phyloP scores from a whole-genome alignment of 345 rosid genomes.

The Iberis pinnata region DNA sequence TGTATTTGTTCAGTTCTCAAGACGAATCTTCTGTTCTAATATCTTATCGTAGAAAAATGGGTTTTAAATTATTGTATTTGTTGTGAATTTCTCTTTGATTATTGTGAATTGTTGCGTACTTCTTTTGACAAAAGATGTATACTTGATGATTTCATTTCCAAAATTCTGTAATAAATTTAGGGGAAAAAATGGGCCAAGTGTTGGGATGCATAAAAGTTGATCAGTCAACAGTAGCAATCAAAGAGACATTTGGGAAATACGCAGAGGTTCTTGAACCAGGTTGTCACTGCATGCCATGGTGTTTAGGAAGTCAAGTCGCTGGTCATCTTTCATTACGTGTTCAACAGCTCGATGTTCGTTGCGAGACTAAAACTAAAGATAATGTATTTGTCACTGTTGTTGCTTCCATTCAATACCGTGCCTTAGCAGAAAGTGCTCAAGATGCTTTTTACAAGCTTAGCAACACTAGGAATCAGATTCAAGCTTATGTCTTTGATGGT shows the following conservation, averaged over 20 bases:
- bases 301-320: slow-evolving; percentile 59
- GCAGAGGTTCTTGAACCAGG: slow-evolving; percentile 73
- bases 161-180: too few relatives aligned
- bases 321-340: slow-evolving; percentile 64
- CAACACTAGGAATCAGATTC: slow-evolving; percentile 43
- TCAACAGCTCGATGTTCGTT: slow-evolving; percentile 75
- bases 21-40: too few relatives aligned
- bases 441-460: slow-evolving; percentile 47
- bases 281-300: slow-evolving; percentile 82
- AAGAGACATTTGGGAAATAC: slow-evolving; percentile 67
- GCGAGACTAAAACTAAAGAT: slow-evolving; percentile 85
- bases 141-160: too few relatives aligned
- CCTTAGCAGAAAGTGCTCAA: slow-evolving; percentile 36
- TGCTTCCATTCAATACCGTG: slow-evolving; percentile 46
- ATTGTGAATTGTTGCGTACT: too few relatives aligned
- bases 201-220: slow-evolving; percentile 67
- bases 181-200: slow-evolving; percentile 34
- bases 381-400: slow-evolving; percentile 50
- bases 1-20: too few relatives aligned
- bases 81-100: too few relatives aligned
- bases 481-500: slow-evolving; percentile 50
- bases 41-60: too few relatives aligned
- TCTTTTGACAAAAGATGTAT: too few relatives aligned
- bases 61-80: too few relatives aligned
- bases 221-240: slow-evolving; percentile 64